Conservation (phyloP, 2,329 filamentous ascomycete species). For the Pseudogymnoascus sp. region DNA sequence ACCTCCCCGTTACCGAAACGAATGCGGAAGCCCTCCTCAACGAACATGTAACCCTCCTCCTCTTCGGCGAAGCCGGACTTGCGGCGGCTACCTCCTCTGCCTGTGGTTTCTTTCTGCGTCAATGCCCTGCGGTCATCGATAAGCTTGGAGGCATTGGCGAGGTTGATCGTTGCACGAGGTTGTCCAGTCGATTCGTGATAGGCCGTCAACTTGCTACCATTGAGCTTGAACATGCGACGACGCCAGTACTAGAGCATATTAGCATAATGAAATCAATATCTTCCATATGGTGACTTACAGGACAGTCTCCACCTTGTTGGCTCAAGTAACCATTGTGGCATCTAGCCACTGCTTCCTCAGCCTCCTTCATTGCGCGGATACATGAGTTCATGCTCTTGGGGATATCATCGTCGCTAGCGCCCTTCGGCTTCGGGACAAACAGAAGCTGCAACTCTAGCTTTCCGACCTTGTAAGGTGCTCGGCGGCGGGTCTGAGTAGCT, state of each 20-base stretch:
- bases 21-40: slow-evolving; percentile 97
- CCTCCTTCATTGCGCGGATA: slow-evolving; percentile 85
- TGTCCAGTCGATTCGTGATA: slow-evolving; percentile 95
- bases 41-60: slow-evolving; percentile 99
- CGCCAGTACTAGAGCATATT: slow-evolving; percentile 74
- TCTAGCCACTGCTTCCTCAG: slow-evolving; percentile 69
- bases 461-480: slow-evolving; percentile 92
- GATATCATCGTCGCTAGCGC: slow-evolving; percentile 86
- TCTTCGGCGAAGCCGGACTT: slow-evolving; percentile 96
- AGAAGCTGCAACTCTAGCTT: slow-evolving; percentile 90
- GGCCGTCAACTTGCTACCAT: slow-evolving; percentile 83
- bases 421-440: slow-evolving; percentile 88
- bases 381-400: slow-evolving; percentile 99
- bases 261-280: slow-evolving; percentile 23
- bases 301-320: slow-evolving; percentile 95
- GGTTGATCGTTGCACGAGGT: slow-evolving; percentile 92
- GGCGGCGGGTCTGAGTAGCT: slow-evolving; percentile 60
- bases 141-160: slow-evolving; percentile 83
- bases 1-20: slow-evolving; percentile 97
- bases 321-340: slow-evolving; percentile 85
- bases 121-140: slow-evolving; percentile 86
- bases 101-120: slow-evolving; percentile 73
- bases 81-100: slow-evolving; percentile 69
- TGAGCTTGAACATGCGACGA: slow-evolving; percentile 91
- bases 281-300: slow-evolving; percentile 53